Percentiles rank a stretch among this genome's conserved stretches.
Conservation (phyloP, 2,329 filamentous ascomycete genomes). For the Chalara sp. region DNA sequence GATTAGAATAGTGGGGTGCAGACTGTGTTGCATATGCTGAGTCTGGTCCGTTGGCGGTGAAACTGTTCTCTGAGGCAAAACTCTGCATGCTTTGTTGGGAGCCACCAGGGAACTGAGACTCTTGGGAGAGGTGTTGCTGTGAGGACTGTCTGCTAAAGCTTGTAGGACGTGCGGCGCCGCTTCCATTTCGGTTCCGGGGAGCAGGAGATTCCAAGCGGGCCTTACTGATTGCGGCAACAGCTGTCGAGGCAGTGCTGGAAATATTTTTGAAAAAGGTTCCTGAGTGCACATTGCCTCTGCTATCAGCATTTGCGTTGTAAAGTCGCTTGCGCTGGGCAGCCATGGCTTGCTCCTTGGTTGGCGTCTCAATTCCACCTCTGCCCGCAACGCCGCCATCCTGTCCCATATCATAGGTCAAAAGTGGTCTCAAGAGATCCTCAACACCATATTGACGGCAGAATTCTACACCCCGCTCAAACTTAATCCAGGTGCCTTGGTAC, state of each 20-base stretch:
- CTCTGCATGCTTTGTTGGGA: slow-evolving; percentile 79
- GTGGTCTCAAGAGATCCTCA: slow-evolving; percentile 66
- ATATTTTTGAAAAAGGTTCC: slow-evolving; percentile 98
- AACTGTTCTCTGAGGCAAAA: slow-evolving; percentile 68
- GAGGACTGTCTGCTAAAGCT: slow-evolving; percentile 68
- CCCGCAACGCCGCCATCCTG: slow-evolving; percentile 67
- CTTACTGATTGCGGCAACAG: slow-evolving; percentile 94
- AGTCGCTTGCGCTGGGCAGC: slow-evolving; percentile 88
- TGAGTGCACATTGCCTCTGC: slow-evolving; percentile 56
- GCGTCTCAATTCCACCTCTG: slow-evolving; percentile 77
- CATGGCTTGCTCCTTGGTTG: slow-evolving; percentile 98
- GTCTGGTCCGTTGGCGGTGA: slow-evolving; percentile 53
- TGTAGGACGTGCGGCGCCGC: slow-evolving; percentile 57
- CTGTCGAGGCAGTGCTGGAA: slow-evolving; percentile 84
- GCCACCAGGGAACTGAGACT: slow-evolving; percentile 60
- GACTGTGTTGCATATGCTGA: slow-evolving; percentile 60
- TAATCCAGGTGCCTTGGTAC: slow-evolving; percentile 98
- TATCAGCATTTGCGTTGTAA: slow-evolving; percentile 71
- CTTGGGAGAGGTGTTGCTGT: slow-evolving; percentile 57
- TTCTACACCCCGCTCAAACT: slow-evolving; percentile 83
- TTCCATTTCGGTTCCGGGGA: slow-evolving; percentile 52
- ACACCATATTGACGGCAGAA: slow-evolving; percentile 79
- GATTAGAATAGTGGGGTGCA: slow-evolving; percentile 23
- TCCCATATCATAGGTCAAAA: slow-evolving; percentile 75
- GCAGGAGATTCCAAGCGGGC: slow-evolving; percentile 85